Percentiles rank a stretch among this genome's conserved stretches.
These are phyloP conservation scores for Erythrophleum fordii DNA, from an alignment of 306 rosid species.

Conservation along the genomic window DNA sequence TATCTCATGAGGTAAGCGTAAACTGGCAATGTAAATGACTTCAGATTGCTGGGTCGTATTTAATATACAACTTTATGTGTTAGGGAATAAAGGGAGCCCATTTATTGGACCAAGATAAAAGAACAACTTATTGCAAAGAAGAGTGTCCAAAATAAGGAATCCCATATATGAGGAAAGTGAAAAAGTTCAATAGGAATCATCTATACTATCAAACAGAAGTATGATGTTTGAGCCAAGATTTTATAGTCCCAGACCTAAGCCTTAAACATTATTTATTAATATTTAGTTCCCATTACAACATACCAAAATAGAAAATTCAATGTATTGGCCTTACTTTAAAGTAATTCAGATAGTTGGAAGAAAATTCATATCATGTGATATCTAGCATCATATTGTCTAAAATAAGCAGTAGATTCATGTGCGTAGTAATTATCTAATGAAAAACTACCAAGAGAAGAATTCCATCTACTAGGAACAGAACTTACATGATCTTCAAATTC, in stretches of 20 bases:
- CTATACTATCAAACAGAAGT: neutral
- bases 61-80: neutral
- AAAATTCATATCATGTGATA: neutral
- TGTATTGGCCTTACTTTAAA: slow-evolving; percentile 6
- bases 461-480: slow-evolving; percentile 1
- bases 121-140: neutral
- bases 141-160: neutral
- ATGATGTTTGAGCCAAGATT: neutral
- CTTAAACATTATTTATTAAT: neutral
- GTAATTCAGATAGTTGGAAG: slow-evolving; percentile 22
- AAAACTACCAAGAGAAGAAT: slow-evolving; percentile 24
- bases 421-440: neutral
- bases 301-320: neutral
- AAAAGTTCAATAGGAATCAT: neutral
- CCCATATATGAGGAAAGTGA: neutral
- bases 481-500: slow-evolving; percentile 85
- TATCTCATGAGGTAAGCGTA: neutral
- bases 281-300: slow-evolving; percentile 9
- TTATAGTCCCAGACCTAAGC: slow-evolving; percentile 1
- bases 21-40: neutral
- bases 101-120: neutral
- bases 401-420: neutral
- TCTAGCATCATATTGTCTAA: neutral
- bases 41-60: slow-evolving; percentile 1
- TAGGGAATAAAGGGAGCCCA: neutral